Evolutionary conservation across 805 yeast genomes (phyloP).

Genomic region (Sugiyamaella smithiae): DNA sequence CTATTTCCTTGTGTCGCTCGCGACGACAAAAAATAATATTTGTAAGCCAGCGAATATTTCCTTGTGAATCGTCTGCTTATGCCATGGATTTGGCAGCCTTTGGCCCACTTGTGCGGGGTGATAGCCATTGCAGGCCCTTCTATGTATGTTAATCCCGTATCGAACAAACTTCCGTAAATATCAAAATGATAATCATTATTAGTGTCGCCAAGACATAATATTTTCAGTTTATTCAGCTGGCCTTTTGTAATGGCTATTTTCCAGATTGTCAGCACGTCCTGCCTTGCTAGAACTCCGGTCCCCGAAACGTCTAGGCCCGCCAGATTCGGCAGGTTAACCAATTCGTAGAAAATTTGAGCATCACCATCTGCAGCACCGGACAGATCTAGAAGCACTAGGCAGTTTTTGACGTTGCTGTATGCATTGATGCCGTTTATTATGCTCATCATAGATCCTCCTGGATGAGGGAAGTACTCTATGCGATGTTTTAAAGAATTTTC

Average conservation of each 20-base stretch:
- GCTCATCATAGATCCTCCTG: slow-evolving; percentile 2
- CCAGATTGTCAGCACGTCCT: slow-evolving; percentile 17
- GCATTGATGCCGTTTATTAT: neutral
- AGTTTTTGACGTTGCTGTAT: neutral
- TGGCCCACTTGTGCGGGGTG: slow-evolving; percentile 36
- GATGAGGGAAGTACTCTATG: slow-evolving; percentile 15
- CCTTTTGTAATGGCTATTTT: slow-evolving; percentile 15
- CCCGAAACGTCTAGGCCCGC: slow-evolving; percentile 21
- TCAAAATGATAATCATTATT: neutral
- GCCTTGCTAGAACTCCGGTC: neutral
- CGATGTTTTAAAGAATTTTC: slow-evolving; percentile 16
- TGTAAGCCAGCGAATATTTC: slow-evolving; percentile 13
- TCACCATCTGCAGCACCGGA: slow-evolving; percentile 2
- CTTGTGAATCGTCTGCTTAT: slow-evolving; percentile 13
- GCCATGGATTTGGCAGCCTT: slow-evolving; percentile 6
- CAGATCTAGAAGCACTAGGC: slow-evolving; percentile 16
- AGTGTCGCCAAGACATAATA: slow-evolving; percentile 15
- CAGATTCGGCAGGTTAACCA: slow-evolving; percentile 10
- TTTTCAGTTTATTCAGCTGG: slow-evolving; percentile 11
- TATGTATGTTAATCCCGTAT: slow-evolving; percentile 10
- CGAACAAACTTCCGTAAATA: slow-evolving; percentile 4
- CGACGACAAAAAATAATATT: slow-evolving; percentile 7
- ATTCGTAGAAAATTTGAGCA: neutral
- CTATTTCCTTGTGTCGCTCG: neutral
- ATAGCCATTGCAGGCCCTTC: slow-evolving; percentile 55